Conservation (phyloP, 2,329 filamentous ascomycete species). For the Neoscytalidium dimidiatum region DNA sequence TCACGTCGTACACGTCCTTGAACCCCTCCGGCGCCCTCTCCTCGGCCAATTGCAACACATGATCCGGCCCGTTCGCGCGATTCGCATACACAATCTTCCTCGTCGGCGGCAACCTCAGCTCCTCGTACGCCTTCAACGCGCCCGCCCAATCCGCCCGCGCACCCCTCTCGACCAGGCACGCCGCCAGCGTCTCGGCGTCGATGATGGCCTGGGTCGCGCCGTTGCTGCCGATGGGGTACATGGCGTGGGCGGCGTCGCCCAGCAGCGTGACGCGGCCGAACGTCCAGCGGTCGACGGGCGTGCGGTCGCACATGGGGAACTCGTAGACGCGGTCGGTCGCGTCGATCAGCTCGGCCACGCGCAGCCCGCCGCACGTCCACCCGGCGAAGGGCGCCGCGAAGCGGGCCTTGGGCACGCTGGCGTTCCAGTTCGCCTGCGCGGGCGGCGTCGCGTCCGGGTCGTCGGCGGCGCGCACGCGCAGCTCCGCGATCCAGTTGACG, state of each 20-base stretch:
- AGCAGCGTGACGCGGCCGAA: constrained; percentile 41
- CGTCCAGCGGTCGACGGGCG: constrained; percentile 43
- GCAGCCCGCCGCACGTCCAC: constrained; percentile 47
- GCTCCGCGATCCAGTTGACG: constrained; percentile 52
- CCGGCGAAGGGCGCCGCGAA: constrained; percentile 44
- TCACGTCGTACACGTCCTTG: constrained; percentile 43
- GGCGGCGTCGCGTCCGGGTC: constrained; percentile 48
- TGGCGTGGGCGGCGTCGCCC: constrained; percentile 45
- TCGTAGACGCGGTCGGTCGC: constrained; percentile 47
- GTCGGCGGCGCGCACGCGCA: constrained; percentile 44
- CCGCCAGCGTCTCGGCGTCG: constrained; percentile 44
- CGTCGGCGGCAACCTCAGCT: constrained; percentile 43
- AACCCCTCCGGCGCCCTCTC: constrained; percentile 42
- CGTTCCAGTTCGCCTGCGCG: constrained; percentile 43
- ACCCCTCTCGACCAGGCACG: constrained; percentile 31
- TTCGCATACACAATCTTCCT: constrained; percentile 51
- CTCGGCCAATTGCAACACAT: constrained; percentile 49
- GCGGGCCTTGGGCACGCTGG: constrained; percentile 41
- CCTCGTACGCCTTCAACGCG: constrained; percentile 43
- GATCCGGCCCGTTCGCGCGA: constrained; percentile 49
- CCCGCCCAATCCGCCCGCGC: constrained; percentile 30
- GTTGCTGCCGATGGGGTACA: constrained; percentile 40
- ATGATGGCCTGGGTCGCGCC: constrained; percentile 31
- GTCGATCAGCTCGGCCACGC: constrained; percentile 46
- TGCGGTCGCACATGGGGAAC: constrained; percentile 51